Conservation (phyloP, 1,284 basidiomycete species). For the Malassezia sympodialis region DNA sequence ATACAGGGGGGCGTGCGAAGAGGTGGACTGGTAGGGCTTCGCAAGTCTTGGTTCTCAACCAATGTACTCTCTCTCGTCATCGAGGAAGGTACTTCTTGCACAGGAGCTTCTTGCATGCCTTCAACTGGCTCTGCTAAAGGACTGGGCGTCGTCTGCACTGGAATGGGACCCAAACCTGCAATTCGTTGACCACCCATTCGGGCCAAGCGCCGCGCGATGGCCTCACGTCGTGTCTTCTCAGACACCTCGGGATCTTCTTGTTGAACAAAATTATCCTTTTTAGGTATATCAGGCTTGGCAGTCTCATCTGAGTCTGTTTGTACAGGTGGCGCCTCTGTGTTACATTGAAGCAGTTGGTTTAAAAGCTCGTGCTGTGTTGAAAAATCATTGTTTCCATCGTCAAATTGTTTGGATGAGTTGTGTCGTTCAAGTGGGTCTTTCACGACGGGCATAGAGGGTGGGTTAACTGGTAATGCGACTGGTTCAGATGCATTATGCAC, state of each 20-base stretch:
- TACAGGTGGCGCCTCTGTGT: neutral
- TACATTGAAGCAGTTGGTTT: neutral
- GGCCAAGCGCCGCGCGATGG: slow-evolving; percentile 4
- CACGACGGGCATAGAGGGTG: neutral
- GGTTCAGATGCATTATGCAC: neutral
- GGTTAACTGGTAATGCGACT: neutral
- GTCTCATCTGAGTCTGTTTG: neutral
- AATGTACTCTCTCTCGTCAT: neutral
- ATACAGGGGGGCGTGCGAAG: neutral
- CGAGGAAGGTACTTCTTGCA: neutral
- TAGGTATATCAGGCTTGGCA: neutral
- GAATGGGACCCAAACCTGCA: neutral
- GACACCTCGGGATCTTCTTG: neutral
- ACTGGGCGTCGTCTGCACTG: neutral
- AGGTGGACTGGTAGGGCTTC: neutral
- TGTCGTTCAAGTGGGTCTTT: neutral
- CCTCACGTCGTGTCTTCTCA: slow-evolving; percentile 3
- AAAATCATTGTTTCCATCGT: neutral
- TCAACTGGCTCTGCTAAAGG: neutral
- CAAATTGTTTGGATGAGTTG: neutral
- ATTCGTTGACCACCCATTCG: slow-evolving; percentile 12
- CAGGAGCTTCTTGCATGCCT: too few species aligned
- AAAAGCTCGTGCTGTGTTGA: slow-evolving; percentile 7
- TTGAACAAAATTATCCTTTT: neutral
- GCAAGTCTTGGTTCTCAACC: neutral